These are phyloP conservation scores for Endothia cerciana DNA, from an alignment of 2,329 filamentous ascomycete genomes.

Conservation along the genomic window DNA sequence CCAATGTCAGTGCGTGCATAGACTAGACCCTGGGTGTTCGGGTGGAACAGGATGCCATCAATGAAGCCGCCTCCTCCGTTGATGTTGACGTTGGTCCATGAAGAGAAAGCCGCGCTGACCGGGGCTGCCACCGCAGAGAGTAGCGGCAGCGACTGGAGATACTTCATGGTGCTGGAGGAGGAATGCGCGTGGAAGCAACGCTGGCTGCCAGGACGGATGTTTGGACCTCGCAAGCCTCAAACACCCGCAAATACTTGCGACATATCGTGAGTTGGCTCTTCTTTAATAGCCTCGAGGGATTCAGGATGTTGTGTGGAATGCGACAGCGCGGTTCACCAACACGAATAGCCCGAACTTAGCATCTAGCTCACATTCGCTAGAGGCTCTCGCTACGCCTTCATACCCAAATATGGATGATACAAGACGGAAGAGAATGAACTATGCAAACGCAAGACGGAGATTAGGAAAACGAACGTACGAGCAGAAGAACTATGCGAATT, in stretches of 20 bases:
- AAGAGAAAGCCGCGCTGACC: constrained; percentile 34
- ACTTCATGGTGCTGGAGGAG: constrained; percentile 26
- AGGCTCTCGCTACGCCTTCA: neutral
- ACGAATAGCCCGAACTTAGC: neutral
- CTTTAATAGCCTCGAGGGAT: neutral
- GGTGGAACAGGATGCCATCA: constrained; percentile 61
- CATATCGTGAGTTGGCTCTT: neutral
- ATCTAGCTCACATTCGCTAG: neutral
- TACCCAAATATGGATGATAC: neutral
- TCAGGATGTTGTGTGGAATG: neutral
- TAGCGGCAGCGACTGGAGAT: constrained; percentile 29
- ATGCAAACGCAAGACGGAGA: neutral
- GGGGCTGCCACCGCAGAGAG: constrained; percentile 34
- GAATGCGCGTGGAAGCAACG: neutral
- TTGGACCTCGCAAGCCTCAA: neutral
- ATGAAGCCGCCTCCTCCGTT: constrained; percentile 62
- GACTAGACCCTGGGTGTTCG: constrained; percentile 52
- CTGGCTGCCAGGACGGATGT: neutral
- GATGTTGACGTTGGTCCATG: constrained; percentile 43
- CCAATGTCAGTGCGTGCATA: constrained; percentile 63
- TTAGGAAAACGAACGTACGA: constrained; percentile 5
- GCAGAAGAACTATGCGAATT: constrained; percentile 12
- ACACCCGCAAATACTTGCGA: too few species aligned
- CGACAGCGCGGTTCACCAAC: neutral
- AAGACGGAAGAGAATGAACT: neutral